Evolutionary conservation across 495 filamentous ascomycete species (phyloP).

Genomic region (Penicillium daleae): DNA sequence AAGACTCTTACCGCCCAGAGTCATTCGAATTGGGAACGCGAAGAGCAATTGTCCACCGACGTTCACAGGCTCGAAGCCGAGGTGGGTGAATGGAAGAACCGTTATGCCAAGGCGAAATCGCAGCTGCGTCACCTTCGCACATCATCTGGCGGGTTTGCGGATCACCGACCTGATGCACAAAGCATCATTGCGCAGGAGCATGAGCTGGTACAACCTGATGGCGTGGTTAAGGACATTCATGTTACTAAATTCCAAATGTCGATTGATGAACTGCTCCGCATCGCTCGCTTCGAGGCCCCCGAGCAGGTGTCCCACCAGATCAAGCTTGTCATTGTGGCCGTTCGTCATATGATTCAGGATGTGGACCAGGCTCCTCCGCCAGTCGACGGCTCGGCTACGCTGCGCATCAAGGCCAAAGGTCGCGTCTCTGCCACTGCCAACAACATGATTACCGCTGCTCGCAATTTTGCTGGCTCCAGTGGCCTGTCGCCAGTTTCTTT

Average conservation of each 20-base stretch:
- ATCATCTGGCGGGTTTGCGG: slow-evolving; percentile 72
- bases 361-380: slow-evolving; percentile 60
- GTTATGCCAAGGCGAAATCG: slow-evolving; percentile 84
- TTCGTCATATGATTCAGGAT: slow-evolving; percentile 80
- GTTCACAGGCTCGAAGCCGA: slow-evolving; percentile 78
- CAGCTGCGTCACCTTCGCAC: slow-evolving; percentile 81
- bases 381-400: slow-evolving; percentile 43
- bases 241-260: slow-evolving; percentile 94
- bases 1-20: slow-evolving; percentile 78
- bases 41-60: slow-evolving; percentile 73
- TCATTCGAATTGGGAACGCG: slow-evolving; percentile 75
- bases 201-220: slow-evolving; percentile 70
- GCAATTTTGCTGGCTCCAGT: slow-evolving; percentile 78
- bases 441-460: slow-evolving; percentile 90
- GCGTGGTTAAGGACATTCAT: slow-evolving; percentile 85
- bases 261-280: slow-evolving; percentile 87
- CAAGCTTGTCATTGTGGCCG: slow-evolving; percentile 77
- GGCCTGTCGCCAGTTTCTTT: slow-evolving; percentile 95
- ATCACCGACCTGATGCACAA: slow-evolving; percentile 63
- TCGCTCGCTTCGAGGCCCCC: slow-evolving; percentile 72
- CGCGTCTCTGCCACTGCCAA: slow-evolving; percentile 90
- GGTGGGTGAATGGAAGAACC: slow-evolving; percentile 83
- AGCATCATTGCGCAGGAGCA: slow-evolving; percentile 64
- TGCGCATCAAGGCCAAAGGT: slow-evolving; percentile 68
- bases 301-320: slow-evolving; percentile 74